Conservation (phyloP, 768 basidiomycete species). For the Suillus lakei region DNA sequence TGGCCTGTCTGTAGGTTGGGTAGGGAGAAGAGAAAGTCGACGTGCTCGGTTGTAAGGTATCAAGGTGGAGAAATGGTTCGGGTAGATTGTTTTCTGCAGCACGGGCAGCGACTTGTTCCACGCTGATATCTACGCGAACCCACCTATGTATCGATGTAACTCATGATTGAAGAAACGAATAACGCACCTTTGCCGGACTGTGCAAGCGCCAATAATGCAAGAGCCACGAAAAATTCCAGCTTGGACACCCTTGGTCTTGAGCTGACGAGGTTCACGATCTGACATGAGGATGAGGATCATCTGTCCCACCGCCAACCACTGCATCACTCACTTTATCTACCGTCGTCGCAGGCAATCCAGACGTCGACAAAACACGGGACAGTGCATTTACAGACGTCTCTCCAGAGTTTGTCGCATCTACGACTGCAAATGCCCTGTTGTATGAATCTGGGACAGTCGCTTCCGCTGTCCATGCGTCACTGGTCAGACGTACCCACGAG, state of each 20-base stretch:
- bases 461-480: slow-evolving; percentile 53
- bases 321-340: slow-evolving; percentile 68
- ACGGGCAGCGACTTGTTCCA: slow-evolving; percentile 79
- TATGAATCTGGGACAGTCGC: slow-evolving; percentile 84
- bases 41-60: slow-evolving; percentile 54
- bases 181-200: slow-evolving; percentile 77
- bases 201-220: slow-evolving; percentile 86
- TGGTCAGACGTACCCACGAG: slow-evolving; percentile 13
- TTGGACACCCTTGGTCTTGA: slow-evolving; percentile 80
- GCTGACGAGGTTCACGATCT: slow-evolving; percentile 93
- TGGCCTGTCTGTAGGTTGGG: slow-evolving; percentile 50
- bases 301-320: slow-evolving; percentile 2
- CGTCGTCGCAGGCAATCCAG: slow-evolving; percentile 78
- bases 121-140: slow-evolving; percentile 63
- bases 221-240: slow-evolving; percentile 89
- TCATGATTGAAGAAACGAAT: slow-evolving; percentile 7
- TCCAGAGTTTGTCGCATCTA: slow-evolving; percentile 72
- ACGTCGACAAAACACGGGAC: slow-evolving; percentile 79
- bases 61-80: slow-evolving; percentile 70
- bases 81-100: slow-evolving; percentile 82
- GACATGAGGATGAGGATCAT: slow-evolving; percentile 3
- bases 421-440: slow-evolving; percentile 69
- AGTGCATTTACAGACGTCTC: slow-evolving; percentile 84
- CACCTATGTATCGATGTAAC: slow-evolving; percentile 4
- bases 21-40: slow-evolving; percentile 53